A percentile compares a stretch with the other conserved stretches of the same genome.
Evolutionary conservation across 768 basidiomycete species (phyloP).

Genomic region (Auriscalpium vulgare): DNA sequence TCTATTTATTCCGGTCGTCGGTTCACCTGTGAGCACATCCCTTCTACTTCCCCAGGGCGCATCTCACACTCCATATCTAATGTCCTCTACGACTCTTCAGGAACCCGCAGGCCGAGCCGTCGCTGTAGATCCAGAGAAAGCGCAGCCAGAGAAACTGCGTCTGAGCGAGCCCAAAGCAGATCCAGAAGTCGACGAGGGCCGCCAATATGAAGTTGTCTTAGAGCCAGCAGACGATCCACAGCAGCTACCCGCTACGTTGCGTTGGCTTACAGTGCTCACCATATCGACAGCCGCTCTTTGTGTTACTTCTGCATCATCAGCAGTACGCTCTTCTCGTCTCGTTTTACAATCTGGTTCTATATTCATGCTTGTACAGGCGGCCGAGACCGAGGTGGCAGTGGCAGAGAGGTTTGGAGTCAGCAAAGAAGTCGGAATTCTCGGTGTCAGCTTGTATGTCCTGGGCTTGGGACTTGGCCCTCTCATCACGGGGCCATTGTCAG

Average conservation of each 20-base stretch:
- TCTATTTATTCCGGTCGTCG: no score
- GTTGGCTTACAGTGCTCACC: slow-evolving; percentile 7
- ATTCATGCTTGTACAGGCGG: slow-evolving; percentile 16
- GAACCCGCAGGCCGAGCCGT: no score
- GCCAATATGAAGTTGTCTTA: not conserved
- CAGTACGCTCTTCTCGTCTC: not conserved
- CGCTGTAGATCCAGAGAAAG: no score
- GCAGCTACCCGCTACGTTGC: slow-evolving; percentile 2
- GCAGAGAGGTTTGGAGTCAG: slow-evolving; percentile 29
- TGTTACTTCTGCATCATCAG: slow-evolving; percentile 4
- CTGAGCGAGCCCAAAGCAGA: no score
- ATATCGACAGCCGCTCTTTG: slow-evolving; percentile 3
- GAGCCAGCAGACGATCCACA: slow-evolving; percentile 14
- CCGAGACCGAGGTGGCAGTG: slow-evolving; percentile 31
- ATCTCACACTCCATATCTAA: no score
- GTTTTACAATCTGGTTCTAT: no score
- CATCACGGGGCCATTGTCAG: slow-evolving; percentile 32
- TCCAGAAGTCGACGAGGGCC: no score
- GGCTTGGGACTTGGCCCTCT: slow-evolving; percentile 25
- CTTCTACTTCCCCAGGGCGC: no score
- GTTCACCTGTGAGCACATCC: no score
- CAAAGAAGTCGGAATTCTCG: slow-evolving; percentile 32
- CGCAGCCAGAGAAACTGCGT: no score
- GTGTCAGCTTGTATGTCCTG: slow-evolving; percentile 31
- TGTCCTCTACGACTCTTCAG: no score